Evolutionary conservation across 2,329 filamentous ascomycete species (phyloP).

Genomic region (Graphilbum fragrans): DNA sequence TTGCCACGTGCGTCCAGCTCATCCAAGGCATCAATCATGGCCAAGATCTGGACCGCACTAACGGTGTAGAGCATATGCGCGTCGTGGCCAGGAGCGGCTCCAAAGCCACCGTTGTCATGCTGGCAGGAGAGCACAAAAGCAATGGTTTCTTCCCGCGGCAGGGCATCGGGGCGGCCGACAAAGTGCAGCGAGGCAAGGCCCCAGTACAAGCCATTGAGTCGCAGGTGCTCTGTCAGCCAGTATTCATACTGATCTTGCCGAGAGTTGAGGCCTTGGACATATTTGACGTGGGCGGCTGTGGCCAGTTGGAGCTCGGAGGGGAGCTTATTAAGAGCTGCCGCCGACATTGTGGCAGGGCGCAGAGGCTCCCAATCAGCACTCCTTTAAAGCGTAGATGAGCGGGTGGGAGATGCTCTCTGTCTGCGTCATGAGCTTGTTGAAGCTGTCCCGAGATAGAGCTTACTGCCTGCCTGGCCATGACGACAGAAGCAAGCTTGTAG

Average conservation of each 20-base stretch:
- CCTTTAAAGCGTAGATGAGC: no score
- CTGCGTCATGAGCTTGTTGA: neutral
- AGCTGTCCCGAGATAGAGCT: neutral
- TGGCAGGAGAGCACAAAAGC: constrained; percentile 95
- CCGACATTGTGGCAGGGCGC: neutral
- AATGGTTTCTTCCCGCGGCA: constrained; percentile 71
- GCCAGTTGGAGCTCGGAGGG: constrained; percentile 24
- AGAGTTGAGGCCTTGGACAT: constrained; percentile 85
- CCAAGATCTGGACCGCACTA: constrained; percentile 87
- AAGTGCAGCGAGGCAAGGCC: constrained; percentile 81
- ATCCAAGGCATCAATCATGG: constrained; percentile 71
- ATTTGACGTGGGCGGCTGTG: constrained; percentile 62
- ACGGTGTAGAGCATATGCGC: constrained; percentile 94
- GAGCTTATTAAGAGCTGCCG: neutral
- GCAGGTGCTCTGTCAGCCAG: constrained; percentile 93
- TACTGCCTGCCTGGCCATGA: no score
- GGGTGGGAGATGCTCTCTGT: no score
- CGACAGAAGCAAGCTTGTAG: no score
- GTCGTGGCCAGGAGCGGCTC: constrained; percentile 87
- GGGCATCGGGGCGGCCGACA: constrained; percentile 65
- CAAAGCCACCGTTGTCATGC: constrained; percentile 80
- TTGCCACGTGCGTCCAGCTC: constrained; percentile 63
- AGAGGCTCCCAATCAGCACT: neutral
- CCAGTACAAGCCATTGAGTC: constrained; percentile 95
- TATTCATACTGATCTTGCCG: constrained; percentile 93